Evolutionary conservation across 179 eudicot genomes (phyloP), one percentile per base, ranked within the genome.

Genomic region (Spinacia oleracea): DNA sequence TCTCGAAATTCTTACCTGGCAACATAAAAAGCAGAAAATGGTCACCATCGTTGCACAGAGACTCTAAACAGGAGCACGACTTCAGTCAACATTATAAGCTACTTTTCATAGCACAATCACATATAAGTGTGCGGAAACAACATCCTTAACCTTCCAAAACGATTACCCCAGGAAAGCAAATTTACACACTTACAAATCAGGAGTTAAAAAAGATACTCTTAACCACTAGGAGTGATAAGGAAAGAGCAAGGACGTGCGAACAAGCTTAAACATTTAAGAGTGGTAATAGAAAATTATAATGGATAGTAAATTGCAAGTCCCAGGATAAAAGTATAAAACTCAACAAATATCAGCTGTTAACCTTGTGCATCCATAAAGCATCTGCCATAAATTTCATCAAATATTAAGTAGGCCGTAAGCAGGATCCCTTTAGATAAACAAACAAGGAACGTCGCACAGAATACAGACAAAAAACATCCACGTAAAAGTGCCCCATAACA

Each of bases 1-100:
- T 89, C 85, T 93, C 98, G 50, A 86, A 90, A 72, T 82, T 87
- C 77, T 92, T 92, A 51, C 98, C 98, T 93, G 76, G n/a, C 60
- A 60, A 53, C 58, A 64, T 74, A 11, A 79, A 73, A 77, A 77
- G 11, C 8, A 79, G 38, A 27, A 53, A 48, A 46, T n/a, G 81
- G 48, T 40, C 58, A 53, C 21, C 62, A 32, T 73, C 56, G 46
- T 83, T 43, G 32, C 16, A 67, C 10, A 81, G n/a, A 75, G 45
- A 27, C 14, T 1, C 21, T 45, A 56, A 12, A 12, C 15, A 77
- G 29, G 55, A 7, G 55, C 10, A 77, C 3, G 23, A 23, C 51
- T 0, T n/a, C 23, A 7, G 72, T 46, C 25, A 35, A 18, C 40
- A 64, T 64, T 32, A 65, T 20, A 34, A 66, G 45, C 70, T 9